Base-by-base conservation (phyloP, 1,284 basidiomycete species). In the Takashimella koratensis region DNA sequence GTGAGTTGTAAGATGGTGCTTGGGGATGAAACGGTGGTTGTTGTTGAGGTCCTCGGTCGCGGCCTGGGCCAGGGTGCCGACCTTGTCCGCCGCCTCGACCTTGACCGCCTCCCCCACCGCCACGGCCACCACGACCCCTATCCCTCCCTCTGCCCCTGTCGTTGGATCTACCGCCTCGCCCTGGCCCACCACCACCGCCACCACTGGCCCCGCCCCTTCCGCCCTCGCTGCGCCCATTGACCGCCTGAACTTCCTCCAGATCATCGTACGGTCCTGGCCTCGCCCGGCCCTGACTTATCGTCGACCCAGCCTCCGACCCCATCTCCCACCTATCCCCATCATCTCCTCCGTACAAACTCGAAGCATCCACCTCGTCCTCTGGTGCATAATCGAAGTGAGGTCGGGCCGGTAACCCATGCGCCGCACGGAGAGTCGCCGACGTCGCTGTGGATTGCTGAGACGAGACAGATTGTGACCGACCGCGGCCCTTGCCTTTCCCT, bases 341-440 rank as follows among this genome's bases (percentile, higher is more conserved):
- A 6, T 49, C 61, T 20, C 53, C 68, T 22, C 63, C 67, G 43
- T 69, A 62, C 45, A 66, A 54, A 41, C 62, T 63, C 10, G 53
- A 60, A 5, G 60, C 52, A 40, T 43, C 52, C 19, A 49, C 49
- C 20, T 59, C 59, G 10, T 60, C 57, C 13, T 55, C 44, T 3
- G 60, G 58, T n/a, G 64, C 62, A 57, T 67, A 67, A 53, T 74
- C 71, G 49, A 69, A 71, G 59, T 74, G 71, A 10, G 68, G 70
- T 36, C 67, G 47, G 0, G 55, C 24, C 8, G 71, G 70, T 22
- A 72, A 51, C 21, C 52, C 51, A 36, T 54, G 52, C 41, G 4
- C 49, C 48, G 36, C 40, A 27, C 19, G 24, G 42, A 45, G 45
- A 43, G 25, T 16, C 45, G 23, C 43, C 30, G 48, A 51, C 36